Base-by-base conservation (phyloP, 768 basidiomycete species). In the Gloeostereum incarnatum region DNA sequence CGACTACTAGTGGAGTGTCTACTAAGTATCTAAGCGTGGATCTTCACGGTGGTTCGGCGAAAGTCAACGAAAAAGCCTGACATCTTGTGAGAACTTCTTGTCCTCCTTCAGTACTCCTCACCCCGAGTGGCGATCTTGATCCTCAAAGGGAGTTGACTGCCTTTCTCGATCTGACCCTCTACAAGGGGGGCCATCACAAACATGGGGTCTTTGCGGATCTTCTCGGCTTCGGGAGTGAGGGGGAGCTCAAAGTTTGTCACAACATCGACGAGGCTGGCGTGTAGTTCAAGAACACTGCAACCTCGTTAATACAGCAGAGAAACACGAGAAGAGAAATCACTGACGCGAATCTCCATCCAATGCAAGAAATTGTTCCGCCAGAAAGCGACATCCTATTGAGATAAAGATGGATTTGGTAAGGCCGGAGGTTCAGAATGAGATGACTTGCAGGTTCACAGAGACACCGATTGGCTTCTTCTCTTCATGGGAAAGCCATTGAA, bases 221-320 rank as follows among this genome's bases (percentile, higher is more conserved):
- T 21, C 25, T 39, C 22, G 9, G 36, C 43, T 2, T 18, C 33
- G 9, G 36, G 20, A 31, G 59, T 59, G 39, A 41, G 58, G 56
- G 60, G 40, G 40, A 69, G 59, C 41, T 66, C 55, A 43, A 68
- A 67, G 45, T 61, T 56, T 16, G 52, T 49, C 18, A 69, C 32
- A 21, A 62, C 52, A 42, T 65, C 60, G 11, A 61, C 55, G 21
- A 70, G 47, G 45, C 70, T 66, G 3, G 57, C 54, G 40, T 71
- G 69, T 32, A 68, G 48, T 46, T 72, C 68, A 35, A 57, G 41
- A 0, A 65, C 32, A 6, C 57, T 60, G 45, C n/a, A n/a, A n/a
- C n/a, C n/a, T n/a, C n/a, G n/a, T n/a, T n/a, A n/a, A n/a, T n/a
- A n/a, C n/a, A n/a, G n/a, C n/a, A n/a, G n/a, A n/a, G n/a, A n/a